Evolutionary conservation across 352 stramenopile genomes (phyloP).

Genomic region (Globisporangium polare): DNA sequence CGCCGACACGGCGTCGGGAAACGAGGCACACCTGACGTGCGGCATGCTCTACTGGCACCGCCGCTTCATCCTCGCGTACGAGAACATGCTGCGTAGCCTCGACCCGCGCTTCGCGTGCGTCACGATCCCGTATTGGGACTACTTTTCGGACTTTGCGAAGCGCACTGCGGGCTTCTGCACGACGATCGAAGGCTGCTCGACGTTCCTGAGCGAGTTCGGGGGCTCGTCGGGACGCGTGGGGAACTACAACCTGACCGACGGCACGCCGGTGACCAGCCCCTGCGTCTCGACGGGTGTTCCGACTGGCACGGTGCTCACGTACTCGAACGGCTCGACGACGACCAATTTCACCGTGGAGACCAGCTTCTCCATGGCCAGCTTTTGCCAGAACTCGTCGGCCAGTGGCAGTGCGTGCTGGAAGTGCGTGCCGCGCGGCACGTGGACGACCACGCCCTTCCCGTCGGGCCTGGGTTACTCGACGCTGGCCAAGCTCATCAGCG

Average conservation of each 20-base stretch:
- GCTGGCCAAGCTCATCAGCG: slow-evolving; percentile 39
- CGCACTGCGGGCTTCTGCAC: slow-evolving; percentile 28
- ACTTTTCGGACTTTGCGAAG: slow-evolving; percentile 63
- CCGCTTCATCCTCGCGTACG: slow-evolving; percentile 63
- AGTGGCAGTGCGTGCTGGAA: slow-evolving; percentile 28
- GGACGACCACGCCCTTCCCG: slow-evolving; percentile 35
- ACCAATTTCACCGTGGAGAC: slow-evolving; percentile 10
- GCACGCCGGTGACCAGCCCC: slow-evolving; percentile 16
- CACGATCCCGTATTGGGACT: slow-evolving; percentile 80
- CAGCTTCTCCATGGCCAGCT: slow-evolving; percentile 29
- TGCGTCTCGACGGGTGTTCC: slow-evolving; percentile 16
- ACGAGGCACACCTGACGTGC: slow-evolving; percentile 43
- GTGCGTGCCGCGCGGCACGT: slow-evolving; percentile 55
- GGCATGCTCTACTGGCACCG: slow-evolving; percentile 71
- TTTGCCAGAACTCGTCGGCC: slow-evolving; percentile 47
- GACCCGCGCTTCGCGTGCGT: slow-evolving; percentile 54
- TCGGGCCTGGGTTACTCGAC: slow-evolving; percentile 57
- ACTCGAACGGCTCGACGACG: slow-evolving; percentile 7
- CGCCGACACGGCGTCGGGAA: slow-evolving; percentile 30
- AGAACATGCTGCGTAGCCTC: slow-evolving; percentile 72
- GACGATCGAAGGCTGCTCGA: slow-evolving; percentile 50
- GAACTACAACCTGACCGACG: slow-evolving; percentile 20
- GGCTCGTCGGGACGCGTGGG: slow-evolving; percentile 24
- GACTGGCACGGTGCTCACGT: slow-evolving; percentile 6
- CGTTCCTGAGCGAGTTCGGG: slow-evolving; percentile 60